Evolutionary conservation across 2,329 filamentous ascomycete species (phyloP).

Genomic region (Esteya vermicola): DNA sequence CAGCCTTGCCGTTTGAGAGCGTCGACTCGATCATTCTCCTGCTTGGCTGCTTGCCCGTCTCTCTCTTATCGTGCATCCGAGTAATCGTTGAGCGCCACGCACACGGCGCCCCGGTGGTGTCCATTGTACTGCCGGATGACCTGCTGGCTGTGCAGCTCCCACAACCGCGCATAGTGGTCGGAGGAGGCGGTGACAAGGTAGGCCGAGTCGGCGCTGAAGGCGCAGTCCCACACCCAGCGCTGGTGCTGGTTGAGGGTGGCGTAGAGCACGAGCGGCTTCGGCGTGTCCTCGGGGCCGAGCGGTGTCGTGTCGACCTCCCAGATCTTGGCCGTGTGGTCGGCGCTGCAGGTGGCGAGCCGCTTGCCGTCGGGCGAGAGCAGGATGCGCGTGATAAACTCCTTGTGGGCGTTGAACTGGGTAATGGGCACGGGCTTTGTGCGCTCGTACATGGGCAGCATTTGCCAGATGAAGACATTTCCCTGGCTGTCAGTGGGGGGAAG

Average conservation of each 20-base stretch:
- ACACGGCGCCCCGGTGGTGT: constrained; percentile 82
- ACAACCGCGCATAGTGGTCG: constrained; percentile 83
- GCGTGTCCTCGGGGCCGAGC: constrained; percentile 20
- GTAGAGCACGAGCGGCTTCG: constrained; percentile 61
- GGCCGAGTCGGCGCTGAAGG: constrained; percentile 83
- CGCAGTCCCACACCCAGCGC: constrained; percentile 95
- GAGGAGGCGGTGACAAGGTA: constrained; percentile 89
- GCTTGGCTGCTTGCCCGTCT: too few species aligned
- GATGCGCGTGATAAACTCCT: constrained; percentile 83
- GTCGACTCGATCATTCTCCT: too few species aligned
- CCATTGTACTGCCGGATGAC: constrained; percentile 94
- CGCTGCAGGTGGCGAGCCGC: constrained; percentile 84
- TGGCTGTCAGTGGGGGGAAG: constrained; percentile 21
- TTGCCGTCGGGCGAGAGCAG: constrained; percentile 87
- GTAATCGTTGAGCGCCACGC: constrained; percentile 85
- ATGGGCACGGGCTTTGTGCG: constrained; percentile 74
- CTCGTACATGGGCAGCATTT: constrained; percentile 71
- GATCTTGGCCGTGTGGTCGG: constrained; percentile 88
- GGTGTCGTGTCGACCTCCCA: constrained; percentile 77
- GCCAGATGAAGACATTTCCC: constrained; percentile 97
- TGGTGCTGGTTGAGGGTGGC: constrained; percentile 83
- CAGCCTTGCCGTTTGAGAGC: too few species aligned
- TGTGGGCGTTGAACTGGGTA: constrained; percentile 80
- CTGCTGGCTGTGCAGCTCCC: constrained; percentile 75
- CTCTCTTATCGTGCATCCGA: constrained; percentile 35